Percentiles rank a stretch among this genome's conserved stretches.
Conservation (phyloP, 2,329 filamentous ascomycete species). For the Penicillium sp. region DNA sequence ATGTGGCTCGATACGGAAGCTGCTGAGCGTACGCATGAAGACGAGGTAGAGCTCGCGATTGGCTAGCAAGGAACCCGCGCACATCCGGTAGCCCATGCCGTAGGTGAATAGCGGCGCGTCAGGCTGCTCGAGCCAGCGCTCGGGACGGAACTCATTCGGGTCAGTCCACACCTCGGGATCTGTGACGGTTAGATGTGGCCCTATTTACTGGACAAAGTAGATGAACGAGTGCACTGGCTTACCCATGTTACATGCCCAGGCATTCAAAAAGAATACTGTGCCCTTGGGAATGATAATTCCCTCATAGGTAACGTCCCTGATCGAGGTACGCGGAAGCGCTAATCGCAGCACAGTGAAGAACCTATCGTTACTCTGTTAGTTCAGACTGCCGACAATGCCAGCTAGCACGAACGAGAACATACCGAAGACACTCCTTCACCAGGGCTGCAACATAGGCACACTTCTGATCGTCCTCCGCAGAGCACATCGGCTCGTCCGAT, state of each 20-base stretch:
- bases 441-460: constrained; percentile 62
- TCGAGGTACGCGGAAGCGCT: constrained; percentile 58
- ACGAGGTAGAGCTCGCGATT: constrained; percentile 64
- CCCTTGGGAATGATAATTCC: constrained; percentile 58
- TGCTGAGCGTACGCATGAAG: constrained; percentile 60
- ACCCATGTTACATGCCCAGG: constrained; percentile 68
- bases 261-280: constrained; percentile 63
- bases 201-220: background rate
- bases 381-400: background rate
- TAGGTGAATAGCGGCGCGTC: constrained; percentile 64
- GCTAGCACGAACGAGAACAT: background rate
- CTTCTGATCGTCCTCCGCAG: constrained; percentile 60
- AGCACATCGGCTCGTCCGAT: constrained; percentile 55
- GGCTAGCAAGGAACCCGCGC: constrained; percentile 59
- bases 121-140: constrained; percentile 61
- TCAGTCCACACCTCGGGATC: constrained; percentile 58
- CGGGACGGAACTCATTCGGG: constrained; percentile 57
- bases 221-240: constrained; percentile 23
- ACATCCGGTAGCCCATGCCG: constrained; percentile 65
- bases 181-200: constrained; percentile 13
- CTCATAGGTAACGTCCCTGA: constrained; percentile 58
- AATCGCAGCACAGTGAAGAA: constrained; percentile 63
- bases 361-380: constrained; percentile 27
- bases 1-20: constrained; percentile 56
- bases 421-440: constrained; percentile 59